A percentile compares a stretch with the other conserved stretches of the same genome.
These are phyloP conservation scores for Pyrus communis DNA, from an alignment of 306 rosid species.

Conservation along the genomic window DNA sequence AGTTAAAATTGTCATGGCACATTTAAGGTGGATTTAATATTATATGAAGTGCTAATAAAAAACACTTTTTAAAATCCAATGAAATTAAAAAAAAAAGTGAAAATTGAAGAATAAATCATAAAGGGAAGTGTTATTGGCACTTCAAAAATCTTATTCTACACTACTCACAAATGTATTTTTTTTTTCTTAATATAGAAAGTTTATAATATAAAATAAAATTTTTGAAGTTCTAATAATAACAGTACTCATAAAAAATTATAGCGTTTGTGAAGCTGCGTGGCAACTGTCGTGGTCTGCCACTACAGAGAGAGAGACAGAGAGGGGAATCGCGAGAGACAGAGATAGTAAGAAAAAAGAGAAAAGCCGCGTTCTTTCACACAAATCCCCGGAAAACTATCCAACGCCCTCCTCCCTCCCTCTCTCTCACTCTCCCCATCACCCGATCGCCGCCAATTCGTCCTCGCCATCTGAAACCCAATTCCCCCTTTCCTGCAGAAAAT, in stretches of 20 bases:
- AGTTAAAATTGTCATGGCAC: too few species aligned
- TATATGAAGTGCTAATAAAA: too few species aligned
- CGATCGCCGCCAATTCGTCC: constrained; percentile 11
- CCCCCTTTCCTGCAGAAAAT: neutral
- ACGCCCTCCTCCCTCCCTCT: neutral
- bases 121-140: too few species aligned
- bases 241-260: neutral
- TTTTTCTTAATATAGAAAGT: too few species aligned
- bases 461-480: neutral
- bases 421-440: neutral
- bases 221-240: too few species aligned
- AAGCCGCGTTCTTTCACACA: neutral
- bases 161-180: too few species aligned
- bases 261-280: neutral
- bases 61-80: too few species aligned
- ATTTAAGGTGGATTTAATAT: too few species aligned
- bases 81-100: too few species aligned
- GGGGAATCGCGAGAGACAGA: neutral
- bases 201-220: too few species aligned
- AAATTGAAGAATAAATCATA: neutral
- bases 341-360: neutral
- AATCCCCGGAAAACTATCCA: neutral
- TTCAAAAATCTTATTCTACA: too few species aligned
- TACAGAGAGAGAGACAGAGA: neutral
- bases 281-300: neutral